Evolutionary conservation across 1,284 basidiomycete species (phyloP).

Genomic region (Marasmius sp.): DNA sequence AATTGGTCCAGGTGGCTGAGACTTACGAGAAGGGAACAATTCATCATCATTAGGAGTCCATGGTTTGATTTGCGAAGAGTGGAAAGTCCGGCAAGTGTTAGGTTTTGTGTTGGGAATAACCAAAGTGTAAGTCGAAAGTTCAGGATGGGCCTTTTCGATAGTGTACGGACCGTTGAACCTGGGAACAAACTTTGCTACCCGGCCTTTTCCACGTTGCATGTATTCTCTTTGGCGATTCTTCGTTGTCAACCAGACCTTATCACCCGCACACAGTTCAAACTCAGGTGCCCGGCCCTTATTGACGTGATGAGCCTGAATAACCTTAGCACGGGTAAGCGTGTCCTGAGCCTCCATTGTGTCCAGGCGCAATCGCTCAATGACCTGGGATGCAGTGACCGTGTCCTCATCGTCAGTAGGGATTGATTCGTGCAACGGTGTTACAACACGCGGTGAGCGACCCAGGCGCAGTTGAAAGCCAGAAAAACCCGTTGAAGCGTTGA

Average conservation of each 20-base stretch:
- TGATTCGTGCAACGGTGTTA: constrained; percentile 21
- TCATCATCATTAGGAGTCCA: constrained; percentile 12
- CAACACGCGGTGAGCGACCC: constrained; percentile 21
- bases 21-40: constrained; percentile 8
- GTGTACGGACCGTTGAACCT: constrained; percentile 21
- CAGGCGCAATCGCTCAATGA: constrained; percentile 4
- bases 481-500: constrained; percentile 30
- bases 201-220: constrained; percentile 9
- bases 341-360: constrained; percentile 15
- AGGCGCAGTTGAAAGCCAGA: constrained; percentile 34
- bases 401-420: neutral
- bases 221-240: constrained; percentile 12
- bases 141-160: constrained; percentile 5
- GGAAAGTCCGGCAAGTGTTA: constrained; percentile 21
- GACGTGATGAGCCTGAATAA: constrained; percentile 14
- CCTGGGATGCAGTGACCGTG: neutral
- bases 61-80: constrained; percentile 17
- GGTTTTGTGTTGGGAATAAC: constrained; percentile 14
- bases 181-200: constrained; percentile 27
- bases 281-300: constrained; percentile 15
- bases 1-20: constrained; percentile 7
- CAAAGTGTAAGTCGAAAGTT: constrained; percentile 22
- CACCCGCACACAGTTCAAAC: constrained; percentile 10
- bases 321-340: constrained; percentile 12
- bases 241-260: constrained; percentile 18